Percentiles rank a stretch among this genome's conserved stretches.
Conservation (phyloP, 768 basidiomycete species). For the Tephrocybe rancida region DNA sequence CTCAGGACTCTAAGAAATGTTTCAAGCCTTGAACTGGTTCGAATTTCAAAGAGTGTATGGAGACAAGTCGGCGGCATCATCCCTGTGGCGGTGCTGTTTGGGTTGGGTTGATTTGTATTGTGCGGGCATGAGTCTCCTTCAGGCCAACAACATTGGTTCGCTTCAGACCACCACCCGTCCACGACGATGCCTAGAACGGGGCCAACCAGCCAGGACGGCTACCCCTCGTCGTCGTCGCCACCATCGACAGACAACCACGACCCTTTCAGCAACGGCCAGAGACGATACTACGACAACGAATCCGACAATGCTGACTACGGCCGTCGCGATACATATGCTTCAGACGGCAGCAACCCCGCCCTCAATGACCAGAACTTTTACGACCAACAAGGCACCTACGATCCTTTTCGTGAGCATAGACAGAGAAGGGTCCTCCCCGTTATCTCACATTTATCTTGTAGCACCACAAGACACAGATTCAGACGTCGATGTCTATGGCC, state of each 20-base stretch:
- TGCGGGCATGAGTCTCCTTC: constrained; percentile 17
- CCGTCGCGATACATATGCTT: constrained; percentile 68
- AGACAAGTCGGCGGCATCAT: constrained; percentile 1
- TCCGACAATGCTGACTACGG: constrained; percentile 69
- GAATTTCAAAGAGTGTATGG: too few relatives aligned
- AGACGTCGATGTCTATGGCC: constrained; percentile 72
- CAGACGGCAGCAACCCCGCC: constrained; percentile 68
- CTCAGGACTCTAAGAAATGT: too few relatives aligned
- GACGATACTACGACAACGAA: constrained; percentile 75
- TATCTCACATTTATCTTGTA: constrained; percentile 31
- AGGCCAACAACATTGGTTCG: constrained; percentile 18
- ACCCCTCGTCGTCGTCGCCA: constrained; percentile 58
- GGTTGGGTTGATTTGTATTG: constrained; percentile 10
- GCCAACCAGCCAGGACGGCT: constrained; percentile 63
- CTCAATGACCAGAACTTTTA: constrained; percentile 66
- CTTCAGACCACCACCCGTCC: constrained; percentile 25
- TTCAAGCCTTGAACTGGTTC: too few relatives aligned
- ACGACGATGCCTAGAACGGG: constrained; percentile 65
- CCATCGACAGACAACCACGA: constrained; percentile 65
- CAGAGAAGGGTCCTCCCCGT: not conserved
- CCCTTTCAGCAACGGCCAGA: constrained; percentile 55
- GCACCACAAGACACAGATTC: constrained; percentile 86
- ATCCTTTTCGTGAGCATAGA: constrained; percentile 55
- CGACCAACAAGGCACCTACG: constrained; percentile 65
- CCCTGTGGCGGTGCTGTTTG: constrained; percentile 20